A percentile compares a stretch with the other conserved stretches of the same genome.
phyloP scores from a whole-genome alignment of 83 land plant species.

The Larix sibirica region DNA sequence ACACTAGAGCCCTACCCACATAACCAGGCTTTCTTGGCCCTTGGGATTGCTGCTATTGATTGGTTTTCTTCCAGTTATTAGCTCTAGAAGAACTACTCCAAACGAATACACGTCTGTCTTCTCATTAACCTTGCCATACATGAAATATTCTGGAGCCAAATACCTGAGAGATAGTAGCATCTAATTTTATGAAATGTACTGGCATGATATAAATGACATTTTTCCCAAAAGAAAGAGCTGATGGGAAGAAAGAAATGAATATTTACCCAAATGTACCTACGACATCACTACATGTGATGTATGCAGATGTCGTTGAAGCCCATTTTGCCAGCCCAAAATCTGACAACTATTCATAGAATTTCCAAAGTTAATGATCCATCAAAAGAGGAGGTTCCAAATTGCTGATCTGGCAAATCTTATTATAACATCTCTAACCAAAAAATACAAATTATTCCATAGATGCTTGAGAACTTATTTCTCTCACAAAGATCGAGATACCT shows the following conservation, averaged over 20 bases:
- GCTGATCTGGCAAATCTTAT: background rate
- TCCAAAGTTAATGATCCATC: background rate
- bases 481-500: constrained; percentile 32
- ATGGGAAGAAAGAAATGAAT: background rate
- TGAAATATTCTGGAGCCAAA: constrained; percentile 96
- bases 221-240: background rate
- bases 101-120: constrained; percentile 92
- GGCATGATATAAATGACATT: constrained; percentile 15
- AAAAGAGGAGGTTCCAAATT: background rate
- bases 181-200: constrained; percentile 71
- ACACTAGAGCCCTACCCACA: constrained; percentile 67
- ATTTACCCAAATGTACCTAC: constrained; percentile 88
- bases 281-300: constrained; percentile 68
- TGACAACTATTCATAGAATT: constrained; percentile 49
- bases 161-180: constrained; percentile 65
- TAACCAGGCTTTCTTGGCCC: constrained; percentile 80
- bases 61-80: constrained; percentile 77
- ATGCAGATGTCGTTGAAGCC: constrained; percentile 51
- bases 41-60: constrained; percentile 59
- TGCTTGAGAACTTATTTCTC: background rate
- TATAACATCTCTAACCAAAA: background rate
- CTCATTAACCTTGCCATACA: constrained; percentile 92
- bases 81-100: constrained; percentile 94
- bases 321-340: constrained; percentile 88
- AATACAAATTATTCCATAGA: background rate